Evolutionary conservation across 2,329 filamentous ascomycete species (phyloP).

Genomic region (Cytospora leucostoma): DNA sequence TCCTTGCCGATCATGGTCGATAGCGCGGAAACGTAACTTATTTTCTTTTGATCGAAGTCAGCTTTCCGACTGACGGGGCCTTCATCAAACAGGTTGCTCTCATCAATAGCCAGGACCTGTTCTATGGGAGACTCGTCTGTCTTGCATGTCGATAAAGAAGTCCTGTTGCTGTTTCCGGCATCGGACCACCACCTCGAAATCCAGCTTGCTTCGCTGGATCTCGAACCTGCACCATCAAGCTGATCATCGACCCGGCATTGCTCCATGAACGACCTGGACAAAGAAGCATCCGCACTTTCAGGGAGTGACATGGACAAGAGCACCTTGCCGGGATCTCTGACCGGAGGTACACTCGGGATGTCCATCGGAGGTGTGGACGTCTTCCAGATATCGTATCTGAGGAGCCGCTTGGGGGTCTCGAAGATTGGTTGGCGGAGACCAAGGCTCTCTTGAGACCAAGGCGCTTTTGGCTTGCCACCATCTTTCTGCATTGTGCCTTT

Average conservation of each 20-base stretch:
- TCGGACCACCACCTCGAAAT: constrained; percentile 11
- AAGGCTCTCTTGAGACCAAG: neutral
- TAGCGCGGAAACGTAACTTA: constrained; percentile 6
- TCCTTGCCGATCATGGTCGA: constrained; percentile 1
- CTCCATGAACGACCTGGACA: constrained; percentile 22
- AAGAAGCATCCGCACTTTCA: constrained; percentile 11
- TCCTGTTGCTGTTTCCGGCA: constrained; percentile 6
- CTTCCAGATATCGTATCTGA: constrained; percentile 16
- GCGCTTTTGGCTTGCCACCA: neutral
- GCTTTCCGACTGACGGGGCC: neutral
- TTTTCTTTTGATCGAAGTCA: neutral
- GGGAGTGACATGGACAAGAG: constrained; percentile 15
- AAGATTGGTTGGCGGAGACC: neutral
- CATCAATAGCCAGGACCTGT: neutral
- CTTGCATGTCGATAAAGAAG: constrained; percentile 15
- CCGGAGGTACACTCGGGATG: constrained; percentile 2
- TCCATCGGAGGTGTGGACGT: constrained; percentile 8
- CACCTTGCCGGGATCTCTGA: neutral
- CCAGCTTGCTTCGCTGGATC: constrained; percentile 18
- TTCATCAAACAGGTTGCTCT: too few relatives aligned
- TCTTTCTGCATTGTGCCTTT: neutral
- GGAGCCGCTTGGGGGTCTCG: neutral
- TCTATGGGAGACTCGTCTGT: neutral
- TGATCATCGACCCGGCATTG: constrained; percentile 19
- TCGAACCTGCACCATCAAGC: neutral